Evolutionary conservation across 2,329 filamentous ascomycete genomes (phyloP).

Genomic region (Ophiostoma ips): DNA sequence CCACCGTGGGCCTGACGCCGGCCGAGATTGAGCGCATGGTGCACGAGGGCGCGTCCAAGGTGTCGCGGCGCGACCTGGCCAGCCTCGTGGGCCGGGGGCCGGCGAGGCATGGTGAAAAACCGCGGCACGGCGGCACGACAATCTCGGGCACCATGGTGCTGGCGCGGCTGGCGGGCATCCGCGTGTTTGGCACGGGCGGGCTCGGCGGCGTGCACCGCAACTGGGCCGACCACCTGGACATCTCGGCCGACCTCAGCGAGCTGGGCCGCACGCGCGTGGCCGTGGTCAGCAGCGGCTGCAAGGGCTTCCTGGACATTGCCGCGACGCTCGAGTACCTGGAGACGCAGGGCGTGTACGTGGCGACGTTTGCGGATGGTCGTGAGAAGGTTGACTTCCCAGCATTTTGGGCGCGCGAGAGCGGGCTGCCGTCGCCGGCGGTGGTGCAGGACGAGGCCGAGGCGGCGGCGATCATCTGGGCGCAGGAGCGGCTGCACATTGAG

Average conservation of each 20-base stretch:
- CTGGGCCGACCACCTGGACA: constrained; percentile 74
- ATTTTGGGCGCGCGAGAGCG: constrained; percentile 85
- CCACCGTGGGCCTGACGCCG: constrained; percentile 60
- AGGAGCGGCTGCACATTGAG: constrained; percentile 55
- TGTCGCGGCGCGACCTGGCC: constrained; percentile 75
- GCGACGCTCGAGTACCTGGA: constrained; percentile 69
- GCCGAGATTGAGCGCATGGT: constrained; percentile 65
- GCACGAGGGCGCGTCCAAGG: constrained; percentile 59
- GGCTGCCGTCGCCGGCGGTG: constrained; percentile 61
- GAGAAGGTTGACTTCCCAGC: constrained; percentile 66
- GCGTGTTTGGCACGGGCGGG: constrained; percentile 86
- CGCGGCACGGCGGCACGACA: constrained; percentile 78
- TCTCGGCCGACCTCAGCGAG: constrained; percentile 91
- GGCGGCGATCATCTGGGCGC: constrained; percentile 74
- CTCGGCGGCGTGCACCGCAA: constrained; percentile 89
- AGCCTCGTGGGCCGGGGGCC: constrained; percentile 49
- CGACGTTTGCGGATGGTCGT: constrained; percentile 72
- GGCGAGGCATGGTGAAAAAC: constrained; percentile 28
- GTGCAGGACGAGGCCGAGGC: constrained; percentile 67
- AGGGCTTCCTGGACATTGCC: constrained; percentile 88
- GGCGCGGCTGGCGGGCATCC: constrained; percentile 73
- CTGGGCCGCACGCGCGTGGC: constrained; percentile 79
- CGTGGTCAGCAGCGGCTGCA: constrained; percentile 81
- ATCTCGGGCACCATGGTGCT: constrained; percentile 88
- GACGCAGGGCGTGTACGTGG: constrained; percentile 64